Evolutionary conservation across 2,329 filamentous ascomycete species (phyloP), one percentile per base, ranked within the genome.

Genomic region (Neopestalotiopsis sp.): DNA sequence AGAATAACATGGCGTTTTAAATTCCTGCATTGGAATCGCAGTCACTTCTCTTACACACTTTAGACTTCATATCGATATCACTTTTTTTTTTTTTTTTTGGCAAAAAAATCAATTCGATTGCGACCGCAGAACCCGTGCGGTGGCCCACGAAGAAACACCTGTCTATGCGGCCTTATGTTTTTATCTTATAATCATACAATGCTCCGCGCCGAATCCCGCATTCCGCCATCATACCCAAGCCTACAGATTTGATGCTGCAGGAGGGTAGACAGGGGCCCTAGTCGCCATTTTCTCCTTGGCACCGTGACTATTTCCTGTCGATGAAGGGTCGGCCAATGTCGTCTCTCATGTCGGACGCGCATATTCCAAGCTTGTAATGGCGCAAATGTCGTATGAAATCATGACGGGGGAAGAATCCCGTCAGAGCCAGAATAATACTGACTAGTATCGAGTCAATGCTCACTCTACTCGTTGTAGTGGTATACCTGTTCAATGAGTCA

Each of bases 381-480:
- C 20, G 38, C 38, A 20, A 65, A 65, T 65, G 40, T 38, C 62
- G 20, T 40, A 49, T 53, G 14, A 30, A 62, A 20, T 62, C n/a
- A 34, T 40, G 34, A 38, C n/a, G n/a, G 7, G 59, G 32, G 10
- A 14, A 38, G 7, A 28, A 7, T 32, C 5, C 45, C 45, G 9
- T 6, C 45, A 7, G n/a, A 62, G 32, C 59, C 59, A 62, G 30
- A 30, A 24, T n/a, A 12, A 5, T 4, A 20, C 14, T 40, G 59
- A 30, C 59, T 62, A 13, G 12, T 10, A 28, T 24, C 17, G 20
- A 63, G 12, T 42, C 32, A 40, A 13, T 59, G 67, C 70, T 64
- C 68, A 68, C 71, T 76, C 85, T 87, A 95, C 84, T 97, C 93
- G 79, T 97, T 95, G 84, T 94, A 95, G 81, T 97, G 93, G 80